Evolutionary conservation across 176 grass and related monocot genomes (phyloP).

Genomic region (Oryza rufipogon): DNA sequence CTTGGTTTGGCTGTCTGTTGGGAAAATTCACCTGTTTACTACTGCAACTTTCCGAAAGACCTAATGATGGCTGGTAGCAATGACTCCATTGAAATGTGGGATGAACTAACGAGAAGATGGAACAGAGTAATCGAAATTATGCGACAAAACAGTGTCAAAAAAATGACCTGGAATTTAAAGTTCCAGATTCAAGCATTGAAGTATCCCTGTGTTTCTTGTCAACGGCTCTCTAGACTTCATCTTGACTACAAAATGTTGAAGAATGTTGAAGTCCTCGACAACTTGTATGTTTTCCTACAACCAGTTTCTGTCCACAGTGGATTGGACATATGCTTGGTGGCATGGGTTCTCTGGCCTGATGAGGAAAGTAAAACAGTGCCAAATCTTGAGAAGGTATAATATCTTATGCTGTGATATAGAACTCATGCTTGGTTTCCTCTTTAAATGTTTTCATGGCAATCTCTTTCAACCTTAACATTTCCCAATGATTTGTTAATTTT

Average conservation of each 20-base stretch:
- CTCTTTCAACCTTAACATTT: conserved; percentile 17
- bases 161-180: conserved; percentile 94
- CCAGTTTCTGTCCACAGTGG: conserved; percentile 67
- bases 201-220: conserved; percentile 71
- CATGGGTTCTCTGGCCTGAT: conserved; percentile 94
- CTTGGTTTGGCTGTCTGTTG: conserved; percentile 89
- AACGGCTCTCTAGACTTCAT: conserved; percentile 61
- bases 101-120: conserved; percentile 69
- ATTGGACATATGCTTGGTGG: conserved; percentile 72
- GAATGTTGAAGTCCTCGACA: conserved; percentile 64
- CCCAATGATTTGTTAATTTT: neutral
- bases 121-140: conserved; percentile 72
- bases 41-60: conserved; percentile 90
- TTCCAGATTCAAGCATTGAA: conserved; percentile 90
- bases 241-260: conserved; percentile 62
- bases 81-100: conserved; percentile 59
- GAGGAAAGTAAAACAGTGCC: conserved; percentile 83
- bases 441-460: neutral
- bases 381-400: conserved; percentile 87
- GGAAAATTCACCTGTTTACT: conserved; percentile 84
- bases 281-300: conserved; percentile 68
- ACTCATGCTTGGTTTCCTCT: neutral
- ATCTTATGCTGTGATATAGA: conserved; percentile 13
- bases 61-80: conserved; percentile 42
- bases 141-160: conserved; percentile 57